These are phyloP conservation scores for Rosa lucieae DNA, from an alignment of 306 rosid genomes.

Conservation along the genomic window DNA sequence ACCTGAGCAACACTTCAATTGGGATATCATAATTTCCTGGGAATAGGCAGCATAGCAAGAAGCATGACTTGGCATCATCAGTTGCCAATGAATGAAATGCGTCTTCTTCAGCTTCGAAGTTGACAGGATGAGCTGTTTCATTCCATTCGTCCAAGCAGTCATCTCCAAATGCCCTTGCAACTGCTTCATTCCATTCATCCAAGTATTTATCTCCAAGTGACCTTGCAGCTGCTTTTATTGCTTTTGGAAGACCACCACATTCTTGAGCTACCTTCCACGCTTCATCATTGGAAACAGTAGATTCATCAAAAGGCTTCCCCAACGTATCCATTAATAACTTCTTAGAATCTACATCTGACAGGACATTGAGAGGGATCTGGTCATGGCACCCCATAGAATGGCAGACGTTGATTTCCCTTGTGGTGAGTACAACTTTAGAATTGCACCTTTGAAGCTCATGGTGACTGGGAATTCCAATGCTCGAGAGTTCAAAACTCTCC, in stretches of 20 bases:
- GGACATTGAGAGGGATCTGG: slow-evolving; percentile 5
- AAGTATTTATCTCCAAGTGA: slow-evolving; percentile 22
- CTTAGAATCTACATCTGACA: slow-evolving; percentile 12
- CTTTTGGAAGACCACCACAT: slow-evolving; percentile 27
- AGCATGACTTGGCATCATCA: slow-evolving; percentile 14
- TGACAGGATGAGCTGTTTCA: neutral
- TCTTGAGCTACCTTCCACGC: slow-evolving; percentile 15
- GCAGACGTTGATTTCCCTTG: neutral
- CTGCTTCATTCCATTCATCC: slow-evolving; percentile 18
- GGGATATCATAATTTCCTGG: slow-evolving; percentile 8
- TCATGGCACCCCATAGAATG: slow-evolving; percentile 2
- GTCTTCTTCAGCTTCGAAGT: neutral
- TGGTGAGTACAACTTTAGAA: slow-evolving; percentile 21
- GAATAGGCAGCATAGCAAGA: slow-evolving; percentile 26
- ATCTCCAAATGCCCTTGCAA: slow-evolving; percentile 25
- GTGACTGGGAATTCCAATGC: slow-evolving; percentile 13
- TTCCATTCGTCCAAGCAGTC: slow-evolving; percentile 17
- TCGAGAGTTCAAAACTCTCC: neutral
- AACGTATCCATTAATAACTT: slow-evolving; percentile 10
- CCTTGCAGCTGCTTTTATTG: slow-evolving; percentile 23
- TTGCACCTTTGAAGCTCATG: neutral
- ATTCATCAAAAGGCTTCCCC: neutral
- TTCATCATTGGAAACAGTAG: slow-evolving; percentile 7
- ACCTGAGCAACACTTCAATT: slow-evolving; percentile 14
- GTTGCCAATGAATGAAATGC: neutral